These are phyloP conservation scores for Grosmannia serpens DNA, from an alignment of 2,329 filamentous ascomycete species.

Conservation along the genomic window DNA sequence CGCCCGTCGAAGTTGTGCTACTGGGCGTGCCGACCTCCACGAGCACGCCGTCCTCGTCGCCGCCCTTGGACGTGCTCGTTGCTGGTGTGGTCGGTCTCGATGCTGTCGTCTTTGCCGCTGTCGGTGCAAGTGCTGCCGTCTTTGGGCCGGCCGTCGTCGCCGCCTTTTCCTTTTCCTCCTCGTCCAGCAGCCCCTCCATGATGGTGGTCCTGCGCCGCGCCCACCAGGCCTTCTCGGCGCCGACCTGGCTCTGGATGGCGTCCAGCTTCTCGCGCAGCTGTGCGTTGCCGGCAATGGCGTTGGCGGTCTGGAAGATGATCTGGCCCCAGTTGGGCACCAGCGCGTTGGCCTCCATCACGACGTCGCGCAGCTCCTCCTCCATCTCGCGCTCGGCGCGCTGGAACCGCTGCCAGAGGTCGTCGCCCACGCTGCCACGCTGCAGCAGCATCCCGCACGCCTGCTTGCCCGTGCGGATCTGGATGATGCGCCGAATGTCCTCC, in stretches of 20 bases:
- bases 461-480: constrained; percentile 81
- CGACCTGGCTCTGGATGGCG: constrained; percentile 60
- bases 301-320: constrained; percentile 91
- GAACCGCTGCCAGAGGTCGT: constrained; percentile 92
- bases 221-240: constrained; percentile 84
- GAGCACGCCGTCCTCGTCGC: constrained; percentile 64
- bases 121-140: constrained; percentile 33
- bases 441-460: constrained; percentile 72
- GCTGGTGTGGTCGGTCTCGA: constrained; percentile 14
- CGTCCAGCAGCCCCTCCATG: constrained; percentile 69
- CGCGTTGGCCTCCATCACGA: constrained; percentile 91
- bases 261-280: constrained; percentile 62
- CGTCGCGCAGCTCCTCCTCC: constrained; percentile 88
- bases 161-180: constrained; percentile 51
- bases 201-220: constrained; percentile 68
- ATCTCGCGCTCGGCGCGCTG: constrained; percentile 91
- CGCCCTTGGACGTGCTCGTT: constrained; percentile 8
- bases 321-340: constrained; percentile 84
- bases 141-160: constrained; percentile 33
- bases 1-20: constrained; percentile 9
- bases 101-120: neutral
- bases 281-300: constrained; percentile 85
- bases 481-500: constrained; percentile 86
- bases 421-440: constrained; percentile 84
- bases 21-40: constrained; percentile 43